Base-by-base conservation (phyloP, 306 rosid species). In the Pterocarpus macrocarpus region DNA sequence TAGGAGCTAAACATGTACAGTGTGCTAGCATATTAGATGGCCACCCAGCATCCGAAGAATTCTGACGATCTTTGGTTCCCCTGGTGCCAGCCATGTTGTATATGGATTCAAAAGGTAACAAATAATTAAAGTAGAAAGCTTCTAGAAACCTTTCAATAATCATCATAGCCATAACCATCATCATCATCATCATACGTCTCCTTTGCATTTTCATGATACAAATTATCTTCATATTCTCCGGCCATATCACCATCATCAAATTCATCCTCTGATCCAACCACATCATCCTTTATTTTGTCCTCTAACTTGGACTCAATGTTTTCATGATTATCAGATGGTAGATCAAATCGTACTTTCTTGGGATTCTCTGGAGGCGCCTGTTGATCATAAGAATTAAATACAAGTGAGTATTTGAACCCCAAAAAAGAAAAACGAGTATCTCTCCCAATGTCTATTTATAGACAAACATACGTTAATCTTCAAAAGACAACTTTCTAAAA, bases 281-380 rank as follows among this genome's bases (percentile, higher is more conserved):
- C 65, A 77, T 66, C 78, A 32, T 73, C 45, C 36, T 59, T 82
- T 62, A 39, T 12, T 38, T 59, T 81, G 47, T 59, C 80, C 57
- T 67, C 78, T 16, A 55, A 57, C 45, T 79, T 65, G 6, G 70
- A 79, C 69, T 71, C 75, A 44, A 47, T 15, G 22, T 71, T 38
- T 14, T 47, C 71, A 33, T 62, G 17, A 49, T 71, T 57, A 65
- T 76, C 82, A 17, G 72, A 9, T 53, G 77, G 50, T 55, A 59
- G 69, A n/a, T 86, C 78, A 64, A 70, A 80, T 59, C 47, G 63
- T 16, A 69, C 85, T 68, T 77, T 87, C 52, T 87, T 83, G 50
- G 74, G 63, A 67, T 47, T 70, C 70, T 65, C 79, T 0, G 43
- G 47, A 13, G 45, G 59, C 30, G 17, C 81, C 90, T 87, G 73